Evolutionary conservation across 1,284 basidiomycete species (phyloP).

Genomic region (Veloboletus limbatus): DNA sequence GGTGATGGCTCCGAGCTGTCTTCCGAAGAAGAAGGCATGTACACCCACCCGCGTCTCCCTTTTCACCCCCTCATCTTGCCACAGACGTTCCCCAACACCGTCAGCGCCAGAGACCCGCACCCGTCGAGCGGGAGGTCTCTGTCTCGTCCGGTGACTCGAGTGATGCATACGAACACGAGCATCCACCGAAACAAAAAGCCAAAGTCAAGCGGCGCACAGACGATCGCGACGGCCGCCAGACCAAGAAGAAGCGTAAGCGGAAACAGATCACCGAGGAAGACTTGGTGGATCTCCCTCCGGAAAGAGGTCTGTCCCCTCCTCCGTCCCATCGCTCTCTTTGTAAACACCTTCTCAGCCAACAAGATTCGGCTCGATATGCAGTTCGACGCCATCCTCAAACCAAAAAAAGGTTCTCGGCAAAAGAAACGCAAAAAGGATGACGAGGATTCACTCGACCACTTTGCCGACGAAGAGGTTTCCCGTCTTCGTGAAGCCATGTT

Average conservation of each 20-base stretch:
- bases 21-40: conserved; percentile 63
- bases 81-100: conserved; percentile 36
- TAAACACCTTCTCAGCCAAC: conserved; percentile 42
- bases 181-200: conserved; percentile 32
- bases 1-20: conserved; percentile 77
- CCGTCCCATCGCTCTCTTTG: background rate
- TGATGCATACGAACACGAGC: conserved; percentile 66
- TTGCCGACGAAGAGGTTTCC: conserved; percentile 91
- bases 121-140: conserved; percentile 40
- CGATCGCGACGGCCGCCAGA: conserved; percentile 36
- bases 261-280: conserved; percentile 57
- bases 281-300: conserved; percentile 62
- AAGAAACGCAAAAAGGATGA: conserved; percentile 74
- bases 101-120: conserved; percentile 28
- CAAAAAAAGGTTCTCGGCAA: conserved; percentile 62
- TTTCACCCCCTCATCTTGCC: background rate
- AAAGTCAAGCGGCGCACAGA: conserved; percentile 23
- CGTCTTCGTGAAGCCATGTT: conserved; percentile 85
- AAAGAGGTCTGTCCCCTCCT: conserved; percentile 55
- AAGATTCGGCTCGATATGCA: conserved; percentile 65
- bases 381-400: conserved; percentile 85
- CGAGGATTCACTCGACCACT: conserved; percentile 78
- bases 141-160: conserved; percentile 62
- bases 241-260: conserved; percentile 45
- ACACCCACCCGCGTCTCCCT: fast-evolving